Conservation (phyloP, 2,329 filamentous ascomycete species). For the Diaporthe amygdali region DNA sequence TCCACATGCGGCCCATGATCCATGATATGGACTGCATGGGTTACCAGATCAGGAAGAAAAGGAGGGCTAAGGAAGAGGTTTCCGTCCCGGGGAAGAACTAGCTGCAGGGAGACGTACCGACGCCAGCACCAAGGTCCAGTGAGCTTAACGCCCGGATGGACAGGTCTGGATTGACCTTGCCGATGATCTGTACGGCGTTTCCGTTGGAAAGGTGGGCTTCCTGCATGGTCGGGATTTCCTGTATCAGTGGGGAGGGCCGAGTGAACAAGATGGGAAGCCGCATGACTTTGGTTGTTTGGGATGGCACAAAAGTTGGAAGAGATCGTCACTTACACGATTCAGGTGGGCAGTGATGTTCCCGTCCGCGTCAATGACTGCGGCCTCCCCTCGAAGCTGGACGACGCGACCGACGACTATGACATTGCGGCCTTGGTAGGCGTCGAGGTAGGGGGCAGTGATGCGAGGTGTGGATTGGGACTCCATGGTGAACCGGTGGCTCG, state of each 20-base stretch:
- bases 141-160: constrained; percentile 73
- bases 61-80: too few species aligned
- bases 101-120: constrained; percentile 61
- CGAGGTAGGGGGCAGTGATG: constrained; percentile 80
- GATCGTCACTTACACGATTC: constrained; percentile 52
- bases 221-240: constrained; percentile 44
- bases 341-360: constrained; percentile 77
- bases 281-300: background rate
- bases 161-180: constrained; percentile 78
- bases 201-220: constrained; percentile 73
- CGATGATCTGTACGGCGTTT: constrained; percentile 77
- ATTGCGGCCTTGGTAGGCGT: constrained; percentile 74
- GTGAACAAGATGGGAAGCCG: background rate
- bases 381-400: constrained; percentile 78
- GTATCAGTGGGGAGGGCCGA: background rate
- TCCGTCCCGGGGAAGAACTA: background rate
- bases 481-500: constrained; percentile 54
- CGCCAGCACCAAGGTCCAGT: constrained; percentile 69
- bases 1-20: too few species aligned
- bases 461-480: constrained; percentile 77
- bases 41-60: background rate
- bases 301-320: background rate
- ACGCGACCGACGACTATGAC: constrained; percentile 90
- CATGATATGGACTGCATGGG: background rate
- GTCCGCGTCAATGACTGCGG: constrained; percentile 79